Evolutionary conservation across 164 flowering plant species (phyloP), one percentile per base, ranked within the genome.

Genomic region (Macadamia tetraphylla): DNA sequence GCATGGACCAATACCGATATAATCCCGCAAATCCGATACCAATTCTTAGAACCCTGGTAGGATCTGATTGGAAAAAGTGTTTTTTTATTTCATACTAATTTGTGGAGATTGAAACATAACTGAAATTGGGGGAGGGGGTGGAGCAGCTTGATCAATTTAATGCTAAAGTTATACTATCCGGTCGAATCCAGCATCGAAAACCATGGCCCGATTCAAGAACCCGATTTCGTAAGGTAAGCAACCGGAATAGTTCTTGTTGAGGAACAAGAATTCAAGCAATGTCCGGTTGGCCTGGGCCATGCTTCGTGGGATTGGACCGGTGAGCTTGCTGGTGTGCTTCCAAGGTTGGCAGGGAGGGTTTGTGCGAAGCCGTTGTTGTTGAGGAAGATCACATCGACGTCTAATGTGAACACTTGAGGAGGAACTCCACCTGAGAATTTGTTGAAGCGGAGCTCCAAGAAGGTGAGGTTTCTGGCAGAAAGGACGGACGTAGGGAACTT

Each of bases 361-460:
- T 65, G 70, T 0, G 0, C 0, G 46, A 84, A 77, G 0, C 77
- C 23, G 72, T 84, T 82, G 82, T 84, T 73, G 77, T 84, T 84
- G 64, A 84, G 32, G 79, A 82, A 84, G 63, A 84, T 71, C 0
- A 76, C 78, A 9, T 68, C 70, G 11, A 81, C 52, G 48, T 69
- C 72, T 9, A 80, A 65, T 3, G 46, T 52, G 73, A 84, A 81
- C 1, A 81, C 17, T 30, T 71, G 72, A 0, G 79, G 64, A 0
- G 84, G 86, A 13, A 83, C 63, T 0, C 29, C 0, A 0, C 89
- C 89, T 1, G 58, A 9, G 12, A 80, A 73, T 9, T n/a, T 0
- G 70, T 86, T 83, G 81, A 75, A 86, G 62, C 89, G 63, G 18
- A 86, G 70, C 60, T 86, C 89, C 60, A 86, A 40, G 76, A 86